phyloP scores from a whole-genome alignment of 2,329 filamentous ascomycete genomes.

The Blumeriella jaapii region DNA sequence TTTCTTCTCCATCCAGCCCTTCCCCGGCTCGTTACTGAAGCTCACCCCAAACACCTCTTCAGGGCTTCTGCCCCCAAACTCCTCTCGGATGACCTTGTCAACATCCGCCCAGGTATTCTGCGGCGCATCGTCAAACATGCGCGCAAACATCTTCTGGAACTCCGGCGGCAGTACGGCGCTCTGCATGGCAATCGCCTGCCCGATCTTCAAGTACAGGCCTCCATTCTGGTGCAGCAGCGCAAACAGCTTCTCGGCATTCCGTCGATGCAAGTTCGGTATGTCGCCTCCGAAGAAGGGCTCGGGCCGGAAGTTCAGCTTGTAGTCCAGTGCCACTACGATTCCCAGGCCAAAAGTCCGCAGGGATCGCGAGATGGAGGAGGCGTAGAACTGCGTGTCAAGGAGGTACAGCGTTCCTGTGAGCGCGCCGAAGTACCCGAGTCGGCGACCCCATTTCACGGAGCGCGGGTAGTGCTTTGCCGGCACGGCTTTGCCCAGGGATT shows the following conservation, averaged over 20 bases:
- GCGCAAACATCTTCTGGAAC: slow-evolving; percentile 90
- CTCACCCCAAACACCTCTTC: slow-evolving; percentile 91
- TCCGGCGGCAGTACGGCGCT: slow-evolving; percentile 85
- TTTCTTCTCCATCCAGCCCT: slow-evolving; percentile 58
- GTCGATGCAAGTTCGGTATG: slow-evolving; percentile 66
- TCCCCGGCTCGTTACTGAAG: slow-evolving; percentile 54
- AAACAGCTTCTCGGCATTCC: slow-evolving; percentile 75
- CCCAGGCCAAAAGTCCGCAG: slow-evolving; percentile 72
- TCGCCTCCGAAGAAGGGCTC: slow-evolving; percentile 63
- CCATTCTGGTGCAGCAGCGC: slow-evolving; percentile 76
- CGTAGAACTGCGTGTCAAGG: slow-evolving; percentile 64
- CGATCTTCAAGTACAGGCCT: slow-evolving; percentile 92
- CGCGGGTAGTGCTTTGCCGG: slow-evolving; percentile 60
- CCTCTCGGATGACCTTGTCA: slow-evolving; percentile 72
- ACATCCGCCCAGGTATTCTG: slow-evolving; percentile 84
- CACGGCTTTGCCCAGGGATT: slow-evolving; percentile 61
- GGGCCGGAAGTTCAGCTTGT: slow-evolving; percentile 90
- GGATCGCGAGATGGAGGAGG: slow-evolving; percentile 66
- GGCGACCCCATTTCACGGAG: slow-evolving; percentile 64
- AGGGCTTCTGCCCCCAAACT: slow-evolving; percentile 72
- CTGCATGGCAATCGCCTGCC: slow-evolving; percentile 97
- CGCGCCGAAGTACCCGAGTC: slow-evolving; percentile 51
- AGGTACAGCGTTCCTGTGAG: slow-evolving; percentile 52
- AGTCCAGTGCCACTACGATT: slow-evolving; percentile 74
- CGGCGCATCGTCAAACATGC: slow-evolving; percentile 96